Evolutionary conservation across 2,329 filamentous ascomycete genomes (phyloP), one percentile per base, ranked within the genome.

Genomic region (Grosmannia huntii): DNA sequence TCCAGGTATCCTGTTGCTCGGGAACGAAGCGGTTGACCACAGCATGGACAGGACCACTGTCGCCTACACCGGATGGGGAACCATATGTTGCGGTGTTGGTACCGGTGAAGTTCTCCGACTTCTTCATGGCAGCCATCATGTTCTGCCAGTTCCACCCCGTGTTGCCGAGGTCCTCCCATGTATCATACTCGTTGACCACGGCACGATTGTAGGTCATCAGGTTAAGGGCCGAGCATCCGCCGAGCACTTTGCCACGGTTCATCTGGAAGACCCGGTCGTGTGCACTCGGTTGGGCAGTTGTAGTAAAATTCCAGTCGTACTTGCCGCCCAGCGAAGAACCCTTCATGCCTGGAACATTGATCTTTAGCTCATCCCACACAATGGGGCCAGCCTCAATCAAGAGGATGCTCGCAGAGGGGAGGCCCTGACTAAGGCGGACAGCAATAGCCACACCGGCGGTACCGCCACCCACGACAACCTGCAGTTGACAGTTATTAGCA

Each of bases 181-280:
- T 65, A 59, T 72, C 65, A 51, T 70, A 69, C 46, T 71, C 68
- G 41, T 60, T 62, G 9, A 61, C 62, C 12, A 65, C 61, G 3
- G 67, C 68, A 5, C 69, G 64, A 56, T 71, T 68, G 59, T 68
- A 71, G 31, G 66, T 65, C 68, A 71, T 68, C 52, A 75, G 72
- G 61, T 78, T 78, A 33, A 78, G 60, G 0, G 74, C 70, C 23
- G 69, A 73, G 38, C 70, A 73, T 14, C 76, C 76, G 14, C 76
- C 76, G 0, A 79, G 68, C 0, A 75, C 72, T 54, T 74, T 73
- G 12, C 74, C 76, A 6, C 74, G 68, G 16, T 70, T 70, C 44
- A 74, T 70, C 5, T 65, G 54, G 25, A 76, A 70, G 7, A 67
- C 61, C 1, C 73, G 69, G 10, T 68, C 66, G n/a, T 72, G 69